Evolutionary conservation across 1,284 basidiomycete genomes (phyloP), one percentile per base, ranked within the genome.

Genomic region (Ustilago nuda): DNA sequence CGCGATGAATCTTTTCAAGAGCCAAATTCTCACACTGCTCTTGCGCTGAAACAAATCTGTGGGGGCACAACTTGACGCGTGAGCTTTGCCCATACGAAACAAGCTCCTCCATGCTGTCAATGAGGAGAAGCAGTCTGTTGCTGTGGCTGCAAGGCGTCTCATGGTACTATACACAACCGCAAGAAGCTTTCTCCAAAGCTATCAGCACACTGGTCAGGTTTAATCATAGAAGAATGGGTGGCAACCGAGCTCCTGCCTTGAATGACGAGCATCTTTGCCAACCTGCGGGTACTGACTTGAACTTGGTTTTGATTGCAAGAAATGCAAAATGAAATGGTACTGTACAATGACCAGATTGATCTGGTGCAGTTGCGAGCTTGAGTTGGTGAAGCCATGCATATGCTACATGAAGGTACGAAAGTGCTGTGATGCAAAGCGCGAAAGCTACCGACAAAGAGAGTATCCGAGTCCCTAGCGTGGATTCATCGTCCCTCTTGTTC

Each of bases 1-100:
- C 54, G 39, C 54, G 53, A 55, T 35, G 41, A 39, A 52, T 35
- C 32, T 52, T 55, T n/a, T 35, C 17, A 33, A 53, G 17, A 53
- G 1, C n/a, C 4, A 36, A 53, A 53, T 15, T 41, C 2, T 32
- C n/a, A 43, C 23, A 56, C 54, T 56, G 54, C 17, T 37, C 1
- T 17, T 17, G 27, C 33, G 54, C 54, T 39, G 7, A 6, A 36
- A 23, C 6, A 23, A 5, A 23, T 43, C 15, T 30, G 35, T 9
- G 27, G 30, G 23, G 54, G 54, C 54, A 56, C 54, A 56, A 54
- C 19, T n/a, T n/a, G 52, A 54, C 35, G 52, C 35, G 45, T 30
- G 45, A 13, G n/a, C 19, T 48, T 48, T 27, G 45, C 17, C 23
- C 45, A 48, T 19, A 48, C n/a, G 50, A n/a, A 32, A 35, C 23